Evolutionary conservation across 257 asterid genomes (phyloP).

Genomic region (Solanum virginianum): DNA sequence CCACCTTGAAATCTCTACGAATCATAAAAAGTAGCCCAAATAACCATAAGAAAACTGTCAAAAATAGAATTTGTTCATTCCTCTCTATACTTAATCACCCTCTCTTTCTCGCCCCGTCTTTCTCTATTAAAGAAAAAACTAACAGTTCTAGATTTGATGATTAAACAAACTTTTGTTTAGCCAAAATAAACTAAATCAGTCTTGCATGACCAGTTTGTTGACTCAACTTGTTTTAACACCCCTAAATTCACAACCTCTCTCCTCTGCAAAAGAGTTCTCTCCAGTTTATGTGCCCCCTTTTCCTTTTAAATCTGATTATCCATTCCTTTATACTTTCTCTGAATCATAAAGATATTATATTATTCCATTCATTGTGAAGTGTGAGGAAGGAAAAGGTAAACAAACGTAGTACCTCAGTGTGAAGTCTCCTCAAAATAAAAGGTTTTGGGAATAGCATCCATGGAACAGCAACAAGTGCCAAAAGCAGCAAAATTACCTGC

Average conservation of each 20-base stretch:
- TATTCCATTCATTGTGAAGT: not conserved
- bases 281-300: not conserved
- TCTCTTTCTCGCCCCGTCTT: not conserved
- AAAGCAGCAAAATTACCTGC: conserved; percentile 68
- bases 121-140: not conserved
- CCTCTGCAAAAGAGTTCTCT: not conserved
- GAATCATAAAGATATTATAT: not conserved
- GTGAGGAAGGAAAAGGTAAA: not conserved
- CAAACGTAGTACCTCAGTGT: conserved; percentile 50
- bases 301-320: not conserved
- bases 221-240: not conserved
- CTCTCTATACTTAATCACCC: not conserved
- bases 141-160: not conserved
- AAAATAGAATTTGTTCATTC: not conserved
- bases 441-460: conserved; percentile 99
- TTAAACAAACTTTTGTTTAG: not conserved
- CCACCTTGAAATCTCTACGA: conserved; percentile 86
- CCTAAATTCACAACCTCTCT: not conserved
- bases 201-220: not conserved
- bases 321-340: not conserved
- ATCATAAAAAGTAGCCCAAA: not conserved
- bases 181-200: not conserved
- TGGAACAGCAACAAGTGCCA: conserved; percentile 83
- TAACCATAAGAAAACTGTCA: not conserved
- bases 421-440: conserved; percentile 68